Evolutionary conservation across 2,329 filamentous ascomycete genomes (phyloP), one percentile per base, ranked within the genome.

Genomic region (Colletotrichum karsti): DNA sequence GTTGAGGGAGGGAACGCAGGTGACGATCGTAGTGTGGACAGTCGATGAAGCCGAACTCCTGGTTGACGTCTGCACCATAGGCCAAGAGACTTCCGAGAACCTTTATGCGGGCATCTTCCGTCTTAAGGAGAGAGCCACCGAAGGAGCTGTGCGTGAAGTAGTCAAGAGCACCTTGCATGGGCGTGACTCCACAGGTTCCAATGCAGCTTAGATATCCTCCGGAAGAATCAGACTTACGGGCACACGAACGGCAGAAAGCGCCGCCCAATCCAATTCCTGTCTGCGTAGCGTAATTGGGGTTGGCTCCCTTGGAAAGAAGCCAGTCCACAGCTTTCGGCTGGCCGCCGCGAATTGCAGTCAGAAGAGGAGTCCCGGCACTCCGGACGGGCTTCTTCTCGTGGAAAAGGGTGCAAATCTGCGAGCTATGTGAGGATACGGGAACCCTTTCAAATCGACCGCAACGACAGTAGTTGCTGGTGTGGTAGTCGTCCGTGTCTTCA

Each of bases 101-200:
- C 28, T 39, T 33, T 13, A 59, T 20, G 4, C 56, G 56, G 6
- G 46, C 15, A 20, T 15, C 12, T 22, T 50, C 56, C 13, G 28
- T 35, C 18, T 12, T 48, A 10, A 50, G 15, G 15, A 37, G 28
- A 2, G 56, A 59, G 4, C 56, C 42, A 5, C 41, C 13, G n/a
- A 48, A 48, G n/a, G 30, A 18, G 20, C 30, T 20, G 22, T 59
- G 56, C n/a, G 28, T 48, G 44, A 59, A 59, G 56, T 59, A 59
- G 41, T 59, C 56, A 13, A 59, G 41, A 5, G 42, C 42, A 2
- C 56, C 56, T 5, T 59, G 56, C 20, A 59, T 30, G 7, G 56
- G 56, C 13, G 56, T 37, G 15, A 59, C 39, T 2, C 56, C 42
- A 13, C 56, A 59, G 2, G 7, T 15, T 18, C 30, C 42, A 1